phyloP scores from a whole-genome alignment of 2,329 filamentous ascomycete genomes.

The Aspergillus sp. region DNA sequence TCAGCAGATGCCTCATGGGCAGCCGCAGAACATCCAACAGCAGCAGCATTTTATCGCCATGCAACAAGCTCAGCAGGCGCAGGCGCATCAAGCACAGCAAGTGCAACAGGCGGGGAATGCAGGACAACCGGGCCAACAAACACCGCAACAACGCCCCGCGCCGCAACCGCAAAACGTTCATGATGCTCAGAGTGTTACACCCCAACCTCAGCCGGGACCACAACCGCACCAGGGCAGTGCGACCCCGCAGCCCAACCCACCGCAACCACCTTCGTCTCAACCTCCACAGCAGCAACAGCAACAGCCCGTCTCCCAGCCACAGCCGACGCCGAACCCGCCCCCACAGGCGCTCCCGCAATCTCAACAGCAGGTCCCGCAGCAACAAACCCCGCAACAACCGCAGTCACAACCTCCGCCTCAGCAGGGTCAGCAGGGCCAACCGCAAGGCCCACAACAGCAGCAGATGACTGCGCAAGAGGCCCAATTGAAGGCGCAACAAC shows the following conservation, averaged over 20 bases:
- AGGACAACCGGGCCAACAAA: conserved; percentile 38
- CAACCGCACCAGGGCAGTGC: conserved; percentile 37
- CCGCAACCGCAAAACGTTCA: conserved; percentile 43
- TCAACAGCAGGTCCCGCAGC: conserved; percentile 28
- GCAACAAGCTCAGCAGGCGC: conserved; percentile 32
- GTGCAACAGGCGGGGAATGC: conserved; percentile 25
- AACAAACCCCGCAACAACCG: conserved; percentile 24
- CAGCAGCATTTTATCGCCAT: conserved; percentile 39
- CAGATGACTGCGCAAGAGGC: conserved; percentile 39
- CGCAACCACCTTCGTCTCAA: conserved; percentile 31
- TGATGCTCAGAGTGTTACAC: conserved; percentile 40
- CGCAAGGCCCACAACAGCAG: conserved; percentile 37
- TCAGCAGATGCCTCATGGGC: conserved; percentile 41
- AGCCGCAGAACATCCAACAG: conserved; percentile 43
- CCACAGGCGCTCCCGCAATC: conserved; percentile 37
- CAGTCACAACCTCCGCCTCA: conserved; percentile 34
- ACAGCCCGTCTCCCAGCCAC: conserved; percentile 31
- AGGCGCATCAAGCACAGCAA: conserved; percentile 28
- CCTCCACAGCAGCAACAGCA: conserved; percentile 35
- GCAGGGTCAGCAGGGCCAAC: conserved; percentile 32
- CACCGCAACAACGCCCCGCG: conserved; percentile 40
- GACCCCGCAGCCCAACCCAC: conserved; percentile 36
- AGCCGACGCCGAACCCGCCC: conserved; percentile 34
- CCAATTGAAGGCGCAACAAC: conserved; percentile 37
- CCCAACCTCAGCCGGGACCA: conserved; percentile 43